Percentiles rank a stretch among this genome's conserved stretches.
phyloP scores from a whole-genome alignment of 345 rosid genomes.

The Eucalyptus globulus region DNA sequence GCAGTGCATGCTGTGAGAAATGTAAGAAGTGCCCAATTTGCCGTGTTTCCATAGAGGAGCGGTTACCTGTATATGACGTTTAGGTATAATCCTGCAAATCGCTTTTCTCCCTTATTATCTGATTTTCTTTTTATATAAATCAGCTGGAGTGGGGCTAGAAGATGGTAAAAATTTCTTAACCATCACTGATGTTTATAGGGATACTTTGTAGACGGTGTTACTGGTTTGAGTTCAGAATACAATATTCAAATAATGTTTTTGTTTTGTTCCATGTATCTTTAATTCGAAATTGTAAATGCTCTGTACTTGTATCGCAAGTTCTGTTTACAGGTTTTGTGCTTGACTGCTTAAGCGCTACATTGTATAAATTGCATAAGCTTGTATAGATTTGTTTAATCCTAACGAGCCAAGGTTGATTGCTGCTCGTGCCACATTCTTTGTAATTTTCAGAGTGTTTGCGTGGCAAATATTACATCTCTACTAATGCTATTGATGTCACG shows the following conservation, averaged over 20 bases:
- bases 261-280: neutral
- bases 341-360: neutral
- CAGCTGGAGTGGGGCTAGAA: neutral
- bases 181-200: neutral
- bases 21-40: constrained; percentile 94
- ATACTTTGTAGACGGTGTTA: neutral
- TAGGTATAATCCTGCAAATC: constrained; percentile 3
- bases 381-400: neutral
- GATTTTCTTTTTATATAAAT: neutral
- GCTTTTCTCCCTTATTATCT: neutral
- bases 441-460: neutral
- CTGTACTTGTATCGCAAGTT: neutral
- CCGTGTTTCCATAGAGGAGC: constrained; percentile 61
- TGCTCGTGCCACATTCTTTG: neutral
- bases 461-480: neutral
- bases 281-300: neutral
- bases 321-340: neutral
- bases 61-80: constrained; percentile 84
- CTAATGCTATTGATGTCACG: neutral
- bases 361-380: neutral
- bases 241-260: neutral
- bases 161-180: neutral
- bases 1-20: constrained; percentile 83
- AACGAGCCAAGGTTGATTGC: neutral
- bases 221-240: neutral